Evolutionary conservation across 768 basidiomycete genomes (phyloP), one percentile per base, ranked within the genome.

Genomic region (Tephrocybe sp.): DNA sequence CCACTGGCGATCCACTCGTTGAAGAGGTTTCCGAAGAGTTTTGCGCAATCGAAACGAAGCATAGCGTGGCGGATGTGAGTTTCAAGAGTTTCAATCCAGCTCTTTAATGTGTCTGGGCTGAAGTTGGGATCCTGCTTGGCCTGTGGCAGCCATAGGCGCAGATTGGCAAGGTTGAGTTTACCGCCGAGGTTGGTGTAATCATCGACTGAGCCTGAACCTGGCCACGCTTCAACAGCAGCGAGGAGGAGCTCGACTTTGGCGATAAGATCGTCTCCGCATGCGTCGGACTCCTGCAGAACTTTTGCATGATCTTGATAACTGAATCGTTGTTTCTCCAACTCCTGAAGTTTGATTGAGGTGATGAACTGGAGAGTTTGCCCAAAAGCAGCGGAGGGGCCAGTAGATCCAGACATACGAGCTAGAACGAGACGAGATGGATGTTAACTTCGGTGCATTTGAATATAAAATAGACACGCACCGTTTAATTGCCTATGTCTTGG

Each of bases 1-100:
- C 71, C 73, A 33, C 72, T 74, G 2, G 66, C 60, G 18, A 73
- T 50, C 74, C 74, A 75, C 49, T 76, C 74, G 37, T 72, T 70
- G 51, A 74, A 68, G 11, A 76, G 63, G 22, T 55, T 69, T 1
- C 73, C 73, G 21, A 74, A 76, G 6, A 74, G 62, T 40, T 63
- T 69, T 4, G 72, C 73, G 22, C 65, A 67, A 22, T 74, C 71
- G 38, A 74, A 73, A 7, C 68, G 64, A 55, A 62, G 64, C 25
- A 57, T 47, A n/a, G 62, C 65, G 41, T 72, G 71, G 3, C 51
- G 57, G 31, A 76, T 69, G 50, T 74, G 71, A 0, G 65, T 61
- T 53, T 75, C 70, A 16, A 75, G 57, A 0, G 65, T 65, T n/a
- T 65, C 56, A 2, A 59, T 64, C 74, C 73, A 75, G 36, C 65